These are phyloP conservation scores for Sphagnum fallax DNA, from an alignment of 228 moss, liverwort and hornwort genomes.

Conservation along the genomic window DNA sequence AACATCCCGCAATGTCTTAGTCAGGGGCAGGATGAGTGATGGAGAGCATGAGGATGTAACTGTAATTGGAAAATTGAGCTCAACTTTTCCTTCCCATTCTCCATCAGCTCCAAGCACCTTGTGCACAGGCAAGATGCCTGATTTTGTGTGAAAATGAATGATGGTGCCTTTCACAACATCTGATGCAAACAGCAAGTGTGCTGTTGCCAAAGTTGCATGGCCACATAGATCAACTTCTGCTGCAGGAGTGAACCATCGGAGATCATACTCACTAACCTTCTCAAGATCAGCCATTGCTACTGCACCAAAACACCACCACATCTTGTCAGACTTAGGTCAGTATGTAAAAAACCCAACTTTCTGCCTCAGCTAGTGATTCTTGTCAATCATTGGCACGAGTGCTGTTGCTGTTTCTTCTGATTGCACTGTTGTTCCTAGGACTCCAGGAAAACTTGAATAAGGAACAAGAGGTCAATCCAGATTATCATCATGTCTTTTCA, in stretches of 20 bases:
- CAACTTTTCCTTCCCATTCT: constrained; percentile 33
- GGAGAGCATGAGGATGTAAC: constrained; percentile 19
- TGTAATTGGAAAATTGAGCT: constrained; percentile 36
- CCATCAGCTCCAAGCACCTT: constrained; percentile 6
- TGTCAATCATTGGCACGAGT: too few relatives aligned
- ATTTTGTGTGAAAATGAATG: constrained; percentile 40
- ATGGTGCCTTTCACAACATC: constrained; percentile 19
- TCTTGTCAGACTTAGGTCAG: too few relatives aligned
- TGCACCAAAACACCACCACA: background rate
- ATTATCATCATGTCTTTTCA: too few relatives aligned
- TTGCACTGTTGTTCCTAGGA: too few relatives aligned
- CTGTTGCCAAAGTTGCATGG: constrained; percentile 63
- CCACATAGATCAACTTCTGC: constrained; percentile 49
- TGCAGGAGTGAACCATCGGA: constrained; percentile 52
- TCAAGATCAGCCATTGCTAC: background rate
- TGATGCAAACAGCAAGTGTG: constrained; percentile 42
- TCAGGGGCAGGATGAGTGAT: background rate
- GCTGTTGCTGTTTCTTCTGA: too few relatives aligned
- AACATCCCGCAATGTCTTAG: constrained; percentile 15
- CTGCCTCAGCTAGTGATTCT: too few relatives aligned
- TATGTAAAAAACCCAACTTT: too few relatives aligned
- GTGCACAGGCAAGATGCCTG: constrained; percentile 25
- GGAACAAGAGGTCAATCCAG: too few relatives aligned
- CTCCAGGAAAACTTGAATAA: too few relatives aligned
- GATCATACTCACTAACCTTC: constrained; percentile 27